Percentiles rank a stretch among this genome's conserved stretches.
phyloP scores from a whole-genome alignment of 305 asterid genomes.

The Solanum hybrid region DNA sequence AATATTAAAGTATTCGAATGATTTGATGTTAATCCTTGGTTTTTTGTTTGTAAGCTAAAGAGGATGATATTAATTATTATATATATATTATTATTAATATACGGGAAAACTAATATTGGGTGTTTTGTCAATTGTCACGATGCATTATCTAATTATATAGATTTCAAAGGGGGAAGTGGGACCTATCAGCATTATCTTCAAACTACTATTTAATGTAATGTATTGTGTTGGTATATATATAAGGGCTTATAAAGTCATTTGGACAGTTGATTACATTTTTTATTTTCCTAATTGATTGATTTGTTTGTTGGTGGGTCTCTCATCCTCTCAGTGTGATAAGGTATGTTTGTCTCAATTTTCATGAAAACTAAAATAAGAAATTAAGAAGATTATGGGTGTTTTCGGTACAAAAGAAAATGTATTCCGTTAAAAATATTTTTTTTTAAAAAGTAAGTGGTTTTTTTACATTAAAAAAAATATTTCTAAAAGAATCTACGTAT shows the following conservation, averaged over 20 bases:
- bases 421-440: not conserved
- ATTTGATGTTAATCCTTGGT: not conserved
- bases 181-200: not conserved
- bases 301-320: not conserved
- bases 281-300: not conserved
- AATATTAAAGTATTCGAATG: not conserved
- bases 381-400: not conserved
- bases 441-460: not conserved
- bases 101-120: not conserved
- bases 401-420: not conserved
- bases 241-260: not conserved
- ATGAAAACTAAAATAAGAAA: not conserved
- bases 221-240: not conserved
- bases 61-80: not conserved
- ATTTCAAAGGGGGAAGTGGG: not conserved
- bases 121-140: not conserved
- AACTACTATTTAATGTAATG: not conserved
- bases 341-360: not conserved
- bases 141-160: constrained; percentile 2
- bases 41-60: not conserved
- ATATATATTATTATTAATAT: not conserved
- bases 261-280: not conserved
- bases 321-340: not conserved
- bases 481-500: not conserved
- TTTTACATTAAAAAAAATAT: not conserved